Evolutionary conservation across 306 rosid species (phyloP).

Genomic region (Benincasa hispida): DNA sequence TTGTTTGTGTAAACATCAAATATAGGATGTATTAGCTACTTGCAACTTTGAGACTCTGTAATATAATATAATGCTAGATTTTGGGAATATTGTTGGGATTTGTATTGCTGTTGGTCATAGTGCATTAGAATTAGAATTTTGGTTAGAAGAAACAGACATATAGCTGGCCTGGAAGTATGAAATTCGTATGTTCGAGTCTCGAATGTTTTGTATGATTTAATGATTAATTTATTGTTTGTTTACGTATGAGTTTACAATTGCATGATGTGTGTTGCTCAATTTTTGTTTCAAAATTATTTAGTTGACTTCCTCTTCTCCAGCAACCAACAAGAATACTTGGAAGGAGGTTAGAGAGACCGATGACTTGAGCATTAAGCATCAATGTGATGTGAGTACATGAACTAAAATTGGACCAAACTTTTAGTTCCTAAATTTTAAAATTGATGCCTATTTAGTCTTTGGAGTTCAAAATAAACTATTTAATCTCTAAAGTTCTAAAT

Average conservation of each 20-base stretch:
- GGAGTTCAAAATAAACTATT: too few species aligned
- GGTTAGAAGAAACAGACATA: background rate
- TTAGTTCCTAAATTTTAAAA: too few species aligned
- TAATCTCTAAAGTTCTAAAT: too few species aligned
- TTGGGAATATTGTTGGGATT: background rate
- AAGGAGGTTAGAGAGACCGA: background rate
- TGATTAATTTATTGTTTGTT: background rate
- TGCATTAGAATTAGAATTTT: background rate
- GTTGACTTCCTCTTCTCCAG: background rate
- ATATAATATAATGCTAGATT: background rate
- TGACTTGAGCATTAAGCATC: background rate
- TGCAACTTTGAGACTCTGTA: background rate
- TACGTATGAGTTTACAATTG: background rate
- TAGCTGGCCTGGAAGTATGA: background rate
- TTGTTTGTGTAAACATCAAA: slow-evolving; percentile 2
- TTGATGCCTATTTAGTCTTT: too few species aligned
- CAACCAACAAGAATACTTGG: background rate
- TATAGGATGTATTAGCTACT: background rate
- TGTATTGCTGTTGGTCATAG: background rate
- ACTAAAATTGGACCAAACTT: background rate
- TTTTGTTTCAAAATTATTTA: background rate
- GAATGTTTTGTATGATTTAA: background rate
- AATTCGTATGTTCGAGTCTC: background rate
- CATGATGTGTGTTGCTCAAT: background rate
- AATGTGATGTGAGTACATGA: background rate